Base-by-base conservation (phyloP, 2,329 filamentous ascomycete species). In the Pyricularia grisea region DNA sequence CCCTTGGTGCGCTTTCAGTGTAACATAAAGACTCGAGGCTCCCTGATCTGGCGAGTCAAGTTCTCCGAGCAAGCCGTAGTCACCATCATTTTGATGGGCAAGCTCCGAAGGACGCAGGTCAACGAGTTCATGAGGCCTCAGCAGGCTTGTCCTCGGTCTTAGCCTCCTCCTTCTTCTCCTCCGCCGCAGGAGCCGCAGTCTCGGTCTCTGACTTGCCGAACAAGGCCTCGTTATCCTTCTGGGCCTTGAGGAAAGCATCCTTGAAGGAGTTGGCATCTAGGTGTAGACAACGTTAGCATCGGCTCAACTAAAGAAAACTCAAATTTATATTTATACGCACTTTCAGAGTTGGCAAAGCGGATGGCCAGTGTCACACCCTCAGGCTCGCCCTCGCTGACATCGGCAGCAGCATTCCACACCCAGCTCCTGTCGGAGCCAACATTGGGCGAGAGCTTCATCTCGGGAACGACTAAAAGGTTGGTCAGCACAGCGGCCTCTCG, bases 401-500 rank as follows among this genome's bases (percentile, higher is more conserved):
- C 95, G 74, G 95, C 95, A 70, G 94, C 91, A 71, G 94, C 94
- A 78, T 97, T 98, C 95, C 95, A 99, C 74, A 99, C 95, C 95
- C 95, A 99, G 84, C 92, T 96, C 80, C 95, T 92, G 85, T 99
- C 95, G 77, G 92, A 97, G 77, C 95, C 95, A 74, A 98, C 94
- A 80, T 99, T 99, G 82, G 95, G 93, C 72, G 92, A 94, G 73
- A 99, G 90, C 86, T 97, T 97, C 94, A 99, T 98, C 82, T 97
- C 94, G 72, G 94, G 94, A 71, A 97, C 93, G 77, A 99, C 94
- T 97, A 74, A 68, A 69, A 67, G 27, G 5, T 12, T 17, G 4
- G 31, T 42, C 50, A 61, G 31, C 23, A 61, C 3, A 17, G 23
- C 65, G 42, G 6, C 25, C 63, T 12, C n/a, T 27, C 27, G 11